Evolutionary conservation across 768 basidiomycete genomes (phyloP), one percentile per base, ranked within the genome.

Genomic region (Mycena haematopus): DNA sequence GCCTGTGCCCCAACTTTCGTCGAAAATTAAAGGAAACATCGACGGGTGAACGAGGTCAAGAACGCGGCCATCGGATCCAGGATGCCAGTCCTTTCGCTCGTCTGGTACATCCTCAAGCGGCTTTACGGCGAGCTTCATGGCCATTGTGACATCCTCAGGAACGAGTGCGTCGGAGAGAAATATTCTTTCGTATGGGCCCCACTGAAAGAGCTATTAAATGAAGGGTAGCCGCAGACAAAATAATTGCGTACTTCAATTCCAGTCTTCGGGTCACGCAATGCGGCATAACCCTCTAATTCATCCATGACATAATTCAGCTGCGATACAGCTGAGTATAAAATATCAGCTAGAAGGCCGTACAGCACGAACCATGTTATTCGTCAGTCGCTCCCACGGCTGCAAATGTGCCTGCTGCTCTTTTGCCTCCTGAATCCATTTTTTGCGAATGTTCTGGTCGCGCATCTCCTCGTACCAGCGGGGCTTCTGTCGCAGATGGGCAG

Each of bases 41-140:
- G 72, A 74, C 6, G 75, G 74, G 52, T 76, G 75, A 14, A 75
- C 73, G 21, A 76, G 70, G 58, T 75, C 72, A 22, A 76, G 71
- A 7, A 75, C 75, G 21, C 65, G 71, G 4, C 67, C 51, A 36
- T 73, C 63, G 13, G 74, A 74, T 11, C 70, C 68, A 17, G 75
- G 75, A 59, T 75, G 75, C 75, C 75, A 76, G 64, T 76, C 75
- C 31, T 70, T 70, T 42, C 66, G 19, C 0, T 57, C 64, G 13
- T 69, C 71, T 1, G 72, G 69, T 3, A 74, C 65, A 38, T 73
- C 47, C 42, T 75, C 70, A 15, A 75, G 66, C 1, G 35, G 17
- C 8, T 42, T 38, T 5, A 71, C 65, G 7, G 50, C 65, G 13
- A 58, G 63, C 10, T 60, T 52, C 19, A 73, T 63, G 11, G 50